Evolutionary conservation across 1,284 basidiomycete species (phyloP).

Genomic region (Pseudozyma flocculosa): DNA sequence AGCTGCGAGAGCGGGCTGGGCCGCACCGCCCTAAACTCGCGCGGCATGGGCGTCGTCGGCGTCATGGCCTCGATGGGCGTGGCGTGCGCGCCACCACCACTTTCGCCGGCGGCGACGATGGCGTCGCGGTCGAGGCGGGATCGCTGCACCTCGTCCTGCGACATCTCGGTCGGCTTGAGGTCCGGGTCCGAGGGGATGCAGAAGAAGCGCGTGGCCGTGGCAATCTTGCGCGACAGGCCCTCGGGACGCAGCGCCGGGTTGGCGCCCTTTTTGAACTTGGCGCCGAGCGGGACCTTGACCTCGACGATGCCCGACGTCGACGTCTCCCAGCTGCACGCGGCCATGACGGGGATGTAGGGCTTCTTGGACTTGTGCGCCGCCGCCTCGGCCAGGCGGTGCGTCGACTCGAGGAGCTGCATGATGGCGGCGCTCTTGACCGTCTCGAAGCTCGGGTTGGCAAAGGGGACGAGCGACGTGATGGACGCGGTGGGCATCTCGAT

Average conservation of each 20-base stretch:
- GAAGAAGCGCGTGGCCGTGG: constrained; percentile 26
- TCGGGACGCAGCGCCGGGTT: constrained; percentile 14
- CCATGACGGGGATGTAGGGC: constrained; percentile 40
- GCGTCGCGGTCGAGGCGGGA: too few relatives aligned
- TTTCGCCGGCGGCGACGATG: too few relatives aligned
- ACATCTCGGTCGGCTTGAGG: constrained; percentile 25
- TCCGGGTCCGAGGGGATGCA: constrained; percentile 32
- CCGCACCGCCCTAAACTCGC: too few relatives aligned
- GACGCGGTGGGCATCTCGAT: constrained; percentile 42
- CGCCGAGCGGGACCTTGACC: constrained; percentile 28
- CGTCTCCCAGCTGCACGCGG: constrained; percentile 42
- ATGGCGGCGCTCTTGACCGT: constrained; percentile 30
- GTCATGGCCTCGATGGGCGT: too few relatives aligned
- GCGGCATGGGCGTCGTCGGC: too few relatives aligned
- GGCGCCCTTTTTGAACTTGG: constrained; percentile 26
- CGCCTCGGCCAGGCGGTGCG: constrained; percentile 26
- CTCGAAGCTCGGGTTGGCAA: constrained; percentile 16
- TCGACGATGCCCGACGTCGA: constrained; percentile 29
- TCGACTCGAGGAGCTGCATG: constrained; percentile 29
- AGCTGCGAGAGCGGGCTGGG: too few relatives aligned
- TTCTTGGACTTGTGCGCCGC: constrained; percentile 14
- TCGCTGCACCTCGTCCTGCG: background rate
- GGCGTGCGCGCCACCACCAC: too few relatives aligned
- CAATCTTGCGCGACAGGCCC: constrained; percentile 21
- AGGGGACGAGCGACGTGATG: constrained; percentile 23